Conservation (phyloP, 1,284 basidiomycete species). For the Leccinum subfulvum region DNA sequence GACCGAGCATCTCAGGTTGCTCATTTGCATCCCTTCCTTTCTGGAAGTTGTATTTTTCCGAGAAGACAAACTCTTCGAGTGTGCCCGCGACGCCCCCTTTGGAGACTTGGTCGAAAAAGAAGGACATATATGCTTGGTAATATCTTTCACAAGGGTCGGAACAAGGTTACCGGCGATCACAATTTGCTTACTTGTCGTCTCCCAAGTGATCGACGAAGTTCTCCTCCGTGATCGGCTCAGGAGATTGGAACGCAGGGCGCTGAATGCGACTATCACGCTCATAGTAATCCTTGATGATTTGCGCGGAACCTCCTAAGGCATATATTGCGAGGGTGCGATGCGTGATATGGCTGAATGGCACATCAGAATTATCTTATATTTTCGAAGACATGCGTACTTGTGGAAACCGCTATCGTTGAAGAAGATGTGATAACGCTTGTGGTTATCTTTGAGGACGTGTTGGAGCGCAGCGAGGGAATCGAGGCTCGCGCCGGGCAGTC, state of each 20-base stretch:
- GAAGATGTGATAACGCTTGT: constrained; percentile 28
- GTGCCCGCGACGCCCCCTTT: constrained; percentile 41
- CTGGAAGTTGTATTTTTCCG: constrained; percentile 47
- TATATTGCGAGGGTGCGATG: constrained; percentile 47
- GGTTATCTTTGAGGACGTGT: constrained; percentile 30
- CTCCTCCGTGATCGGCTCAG: constrained; percentile 36
- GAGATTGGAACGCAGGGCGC: constrained; percentile 36
- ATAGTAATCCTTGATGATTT: constrained; percentile 40
- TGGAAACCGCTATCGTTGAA: constrained; percentile 26
- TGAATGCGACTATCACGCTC: constrained; percentile 33
- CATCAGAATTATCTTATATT: not conserved
- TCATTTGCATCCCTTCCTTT: constrained; percentile 11
- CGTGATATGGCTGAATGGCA: constrained; percentile 37
- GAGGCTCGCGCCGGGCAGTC: constrained; percentile 22
- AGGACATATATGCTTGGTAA: constrained; percentile 56
- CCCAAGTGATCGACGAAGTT: constrained; percentile 46
- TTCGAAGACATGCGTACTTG: constrained; percentile 18
- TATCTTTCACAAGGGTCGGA: constrained; percentile 38
- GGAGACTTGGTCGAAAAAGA: constrained; percentile 50
- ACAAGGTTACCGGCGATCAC: not conserved
- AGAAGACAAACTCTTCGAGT: constrained; percentile 60
- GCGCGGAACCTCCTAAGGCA: constrained; percentile 37
- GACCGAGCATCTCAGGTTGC: constrained; percentile 28
- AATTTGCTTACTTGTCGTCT: constrained; percentile 37
- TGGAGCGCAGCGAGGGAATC: constrained; percentile 25